Evolutionary conservation across 371 early-diverging fungal species (phyloP).

Genomic region (Blakeslea trispora): DNA sequence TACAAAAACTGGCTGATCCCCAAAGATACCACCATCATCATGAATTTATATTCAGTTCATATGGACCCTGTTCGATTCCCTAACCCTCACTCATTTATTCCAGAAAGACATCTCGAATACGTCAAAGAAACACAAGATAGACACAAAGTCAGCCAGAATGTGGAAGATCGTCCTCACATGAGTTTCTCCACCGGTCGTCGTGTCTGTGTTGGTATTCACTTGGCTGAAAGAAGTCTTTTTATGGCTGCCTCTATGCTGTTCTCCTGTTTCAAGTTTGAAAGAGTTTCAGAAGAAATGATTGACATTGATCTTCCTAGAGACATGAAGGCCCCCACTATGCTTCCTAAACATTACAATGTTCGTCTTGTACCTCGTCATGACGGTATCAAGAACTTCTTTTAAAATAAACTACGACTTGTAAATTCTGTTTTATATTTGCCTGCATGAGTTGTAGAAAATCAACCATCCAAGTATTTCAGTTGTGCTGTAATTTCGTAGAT

Average conservation of each 20-base stretch:
- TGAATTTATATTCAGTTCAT: constrained; percentile 48
- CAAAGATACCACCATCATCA: constrained; percentile 43
- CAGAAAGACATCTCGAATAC: constrained; percentile 45
- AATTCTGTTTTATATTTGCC: too few relatives aligned
- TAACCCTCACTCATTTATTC: constrained; percentile 36
- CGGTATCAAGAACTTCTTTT: constrained; percentile 11
- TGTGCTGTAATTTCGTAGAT: too few relatives aligned
- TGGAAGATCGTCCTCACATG: constrained; percentile 44
- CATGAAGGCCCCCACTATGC: constrained; percentile 27
- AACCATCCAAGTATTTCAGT: too few relatives aligned
- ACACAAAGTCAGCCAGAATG: constrained; percentile 21
- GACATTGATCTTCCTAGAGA: constrained; percentile 28
- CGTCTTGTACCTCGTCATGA: constrained; percentile 36
- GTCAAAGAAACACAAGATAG: constrained; percentile 11
- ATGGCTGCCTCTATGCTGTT: constrained; percentile 39
- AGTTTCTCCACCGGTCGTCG: constrained; percentile 53
- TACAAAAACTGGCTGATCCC: constrained; percentile 52
- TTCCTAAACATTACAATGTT: constrained; percentile 31
- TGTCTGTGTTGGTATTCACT: constrained; percentile 53
- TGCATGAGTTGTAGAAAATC: too few relatives aligned
- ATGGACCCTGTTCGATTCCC: constrained; percentile 32
- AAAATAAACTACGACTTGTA: too few relatives aligned
- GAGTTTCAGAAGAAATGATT: constrained; percentile 13
- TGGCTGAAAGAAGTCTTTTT: constrained; percentile 51
- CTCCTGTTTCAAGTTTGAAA: constrained; percentile 41